A percentile compares a stretch with the other conserved stretches of the same genome.
Evolutionary conservation across 108 stramenopile species (phyloP).

Genomic region (Phaeodactylum tricornutum): DNA sequence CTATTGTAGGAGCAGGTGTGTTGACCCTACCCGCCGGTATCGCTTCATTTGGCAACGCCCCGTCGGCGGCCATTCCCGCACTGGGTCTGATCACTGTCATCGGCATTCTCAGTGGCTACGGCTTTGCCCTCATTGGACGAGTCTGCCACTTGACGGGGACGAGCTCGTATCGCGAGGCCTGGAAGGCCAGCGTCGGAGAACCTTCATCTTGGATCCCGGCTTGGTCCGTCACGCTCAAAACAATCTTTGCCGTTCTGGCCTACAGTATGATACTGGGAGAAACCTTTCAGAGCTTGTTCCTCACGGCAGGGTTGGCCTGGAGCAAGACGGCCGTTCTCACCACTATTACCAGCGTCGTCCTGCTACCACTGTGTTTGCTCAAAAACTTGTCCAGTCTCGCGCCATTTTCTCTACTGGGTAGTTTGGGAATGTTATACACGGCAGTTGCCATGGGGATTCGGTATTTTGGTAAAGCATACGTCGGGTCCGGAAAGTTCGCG

Average conservation of each 20-base stretch:
- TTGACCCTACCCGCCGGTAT: constrained; percentile 87
- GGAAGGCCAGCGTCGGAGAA: constrained; percentile 78
- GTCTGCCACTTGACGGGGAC: constrained; percentile 64
- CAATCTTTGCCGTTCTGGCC: constrained; percentile 64
- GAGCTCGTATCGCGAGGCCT: constrained; percentile 80
- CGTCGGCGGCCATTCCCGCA: constrained; percentile 86
- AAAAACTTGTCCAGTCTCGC: constrained; percentile 75
- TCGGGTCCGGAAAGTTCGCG: constrained; percentile 48
- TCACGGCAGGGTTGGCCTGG: constrained; percentile 50
- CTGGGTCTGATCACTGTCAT: constrained; percentile 60
- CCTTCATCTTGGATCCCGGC: constrained; percentile 61
- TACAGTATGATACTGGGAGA: constrained; percentile 95
- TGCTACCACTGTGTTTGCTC: constrained; percentile 89
- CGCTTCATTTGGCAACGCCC: constrained; percentile 84
- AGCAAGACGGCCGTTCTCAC: constrained; percentile 50
- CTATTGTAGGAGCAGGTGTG: constrained; percentile 91
- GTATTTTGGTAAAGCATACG: constrained; percentile 76
- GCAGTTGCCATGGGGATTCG: constrained; percentile 72
- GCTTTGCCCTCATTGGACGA: constrained; percentile 81
- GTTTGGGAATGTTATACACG: constrained; percentile 81
- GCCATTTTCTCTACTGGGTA: constrained; percentile 78
- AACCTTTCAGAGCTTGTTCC: constrained; percentile 52
- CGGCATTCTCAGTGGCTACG: constrained; percentile 81
- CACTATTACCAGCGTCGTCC: constrained; percentile 62
- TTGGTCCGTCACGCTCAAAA: constrained; percentile 70